Conservation (phyloP, 495 filamentous ascomycete genomes). For the Staphylotrichum tortipilum region DNA sequence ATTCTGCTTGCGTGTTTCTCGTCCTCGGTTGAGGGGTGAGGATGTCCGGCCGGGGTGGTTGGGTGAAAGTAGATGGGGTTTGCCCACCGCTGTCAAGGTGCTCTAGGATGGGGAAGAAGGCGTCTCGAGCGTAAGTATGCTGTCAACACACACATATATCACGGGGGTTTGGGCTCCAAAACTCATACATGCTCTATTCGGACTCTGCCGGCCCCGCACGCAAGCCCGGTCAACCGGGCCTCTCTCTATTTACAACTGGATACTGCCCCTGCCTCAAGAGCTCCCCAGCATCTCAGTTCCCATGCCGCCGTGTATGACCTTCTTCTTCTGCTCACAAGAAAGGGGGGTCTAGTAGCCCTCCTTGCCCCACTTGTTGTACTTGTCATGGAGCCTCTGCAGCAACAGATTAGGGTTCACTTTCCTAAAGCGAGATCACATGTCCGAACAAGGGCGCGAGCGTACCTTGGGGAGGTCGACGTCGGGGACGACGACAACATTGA, state of each 20-base stretch:
- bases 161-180: too few species aligned
- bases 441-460: constrained; percentile 14
- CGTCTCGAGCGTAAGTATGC: too few species aligned
- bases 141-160: too few species aligned
- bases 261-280: background rate
- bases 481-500: constrained; percentile 89
- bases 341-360: constrained; percentile 46
- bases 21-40: too few species aligned
- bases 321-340: too few species aligned
- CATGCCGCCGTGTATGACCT: too few species aligned
- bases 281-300: too few species aligned
- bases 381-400: constrained; percentile 73
- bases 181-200: constrained; percentile 21
- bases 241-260: constrained; percentile 18
- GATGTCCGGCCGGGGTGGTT: too few species aligned
- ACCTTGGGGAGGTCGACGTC: constrained; percentile 90
- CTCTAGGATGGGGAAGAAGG: too few species aligned
- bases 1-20: too few species aligned
- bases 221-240: background rate
- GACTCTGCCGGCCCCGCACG: background rate
- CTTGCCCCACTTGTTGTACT: constrained; percentile 98
- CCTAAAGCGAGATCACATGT: background rate
- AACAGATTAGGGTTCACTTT: constrained; percentile 10
- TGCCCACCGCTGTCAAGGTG: too few species aligned
- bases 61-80: too few species aligned